Evolutionary conservation across 1,284 basidiomycete genomes (phyloP).

Genomic region (Mycena sp.): DNA sequence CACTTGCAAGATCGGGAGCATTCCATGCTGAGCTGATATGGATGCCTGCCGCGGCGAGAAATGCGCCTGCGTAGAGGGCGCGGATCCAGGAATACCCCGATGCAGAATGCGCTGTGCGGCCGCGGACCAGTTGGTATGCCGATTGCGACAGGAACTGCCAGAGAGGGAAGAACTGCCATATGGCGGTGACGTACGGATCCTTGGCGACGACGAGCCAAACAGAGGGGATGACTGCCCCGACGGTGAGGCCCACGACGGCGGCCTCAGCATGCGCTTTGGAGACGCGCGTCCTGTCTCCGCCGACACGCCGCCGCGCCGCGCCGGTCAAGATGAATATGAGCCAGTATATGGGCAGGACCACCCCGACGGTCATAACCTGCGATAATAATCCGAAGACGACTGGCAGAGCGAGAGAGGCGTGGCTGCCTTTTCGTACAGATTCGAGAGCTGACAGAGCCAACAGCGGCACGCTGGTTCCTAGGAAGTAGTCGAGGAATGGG

Average conservation of each 20-base stretch:
- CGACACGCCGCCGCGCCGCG: slow-evolving; percentile 21
- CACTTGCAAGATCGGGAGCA: slow-evolving; percentile 32
- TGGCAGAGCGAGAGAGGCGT: slow-evolving; percentile 42
- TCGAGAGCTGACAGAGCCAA: slow-evolving; percentile 44
- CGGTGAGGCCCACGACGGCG: slow-evolving; percentile 49
- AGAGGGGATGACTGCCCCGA: slow-evolving; percentile 50
- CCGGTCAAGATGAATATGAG: slow-evolving; percentile 50
- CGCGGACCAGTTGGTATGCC: slow-evolving; percentile 42
- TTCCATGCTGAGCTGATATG: slow-evolving; percentile 49
- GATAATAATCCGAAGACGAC: slow-evolving; percentile 43
- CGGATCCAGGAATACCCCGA: slow-evolving; percentile 51
- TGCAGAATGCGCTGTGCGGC: slow-evolving; percentile 34
- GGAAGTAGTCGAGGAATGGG: slow-evolving; percentile 43
- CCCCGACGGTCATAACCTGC: slow-evolving; percentile 48
- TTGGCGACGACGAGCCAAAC: slow-evolving; percentile 44
- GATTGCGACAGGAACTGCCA: slow-evolving; percentile 43
- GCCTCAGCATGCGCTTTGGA: slow-evolving; percentile 54
- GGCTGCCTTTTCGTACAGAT: slow-evolving; percentile 39
- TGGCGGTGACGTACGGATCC: slow-evolving; percentile 47
- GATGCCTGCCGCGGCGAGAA: slow-evolving; percentile 48
- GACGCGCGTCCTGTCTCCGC: slow-evolving; percentile 32
- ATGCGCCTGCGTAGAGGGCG: slow-evolving; percentile 44
- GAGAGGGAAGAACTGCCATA: slow-evolving; percentile 58
- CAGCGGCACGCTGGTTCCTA: slow-evolving; percentile 38
- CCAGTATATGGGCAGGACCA: slow-evolving; percentile 53